Evolutionary conservation across 495 filamentous ascomycete genomes (phyloP).

Genomic region (Penicillium mononematosum): DNA sequence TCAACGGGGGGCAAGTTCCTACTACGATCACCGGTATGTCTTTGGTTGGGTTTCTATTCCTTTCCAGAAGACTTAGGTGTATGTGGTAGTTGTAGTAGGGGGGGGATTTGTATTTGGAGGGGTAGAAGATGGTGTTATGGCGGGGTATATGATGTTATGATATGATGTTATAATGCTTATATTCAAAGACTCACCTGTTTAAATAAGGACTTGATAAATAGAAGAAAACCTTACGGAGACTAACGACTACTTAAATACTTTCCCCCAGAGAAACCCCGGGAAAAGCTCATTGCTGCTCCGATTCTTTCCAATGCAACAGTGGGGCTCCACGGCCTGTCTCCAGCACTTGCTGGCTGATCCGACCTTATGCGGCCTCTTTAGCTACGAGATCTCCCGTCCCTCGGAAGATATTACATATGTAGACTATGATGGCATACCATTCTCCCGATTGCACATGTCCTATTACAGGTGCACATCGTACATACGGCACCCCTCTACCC

Average conservation of each 20-base stretch:
- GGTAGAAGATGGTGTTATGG: constrained; percentile 18
- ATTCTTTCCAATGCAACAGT: constrained; percentile 46
- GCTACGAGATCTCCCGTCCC: constrained; percentile 48
- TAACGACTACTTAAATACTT: constrained; percentile 35
- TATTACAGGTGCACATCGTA: background rate
- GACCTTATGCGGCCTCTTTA: constrained; percentile 30
- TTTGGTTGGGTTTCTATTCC: constrained; percentile 18
- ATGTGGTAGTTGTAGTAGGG: background rate
- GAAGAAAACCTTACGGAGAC: constrained; percentile 25
- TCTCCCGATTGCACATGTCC: constrained; percentile 8
- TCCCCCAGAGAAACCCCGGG: constrained; percentile 21
- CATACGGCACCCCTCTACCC: background rate
- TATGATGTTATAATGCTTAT: constrained; percentile 14
- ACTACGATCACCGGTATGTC: constrained; percentile 20
- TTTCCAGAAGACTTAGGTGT: constrained; percentile 8
- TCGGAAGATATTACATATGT: constrained; percentile 31
- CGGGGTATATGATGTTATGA: constrained; percentile 23
- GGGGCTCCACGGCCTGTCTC: constrained; percentile 34
- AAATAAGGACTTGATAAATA: constrained; percentile 13
- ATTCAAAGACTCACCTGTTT: constrained; percentile 22
- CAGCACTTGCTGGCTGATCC: constrained; percentile 35
- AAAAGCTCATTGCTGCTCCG: constrained; percentile 39
- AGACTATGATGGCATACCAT: constrained; percentile 23
- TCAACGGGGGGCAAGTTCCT: constrained; percentile 22
- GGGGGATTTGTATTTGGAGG: constrained; percentile 5